These are phyloP conservation scores for Desmodesmus armatus DNA, from an alignment of 139 green algal species.

Conservation along the genomic window DNA sequence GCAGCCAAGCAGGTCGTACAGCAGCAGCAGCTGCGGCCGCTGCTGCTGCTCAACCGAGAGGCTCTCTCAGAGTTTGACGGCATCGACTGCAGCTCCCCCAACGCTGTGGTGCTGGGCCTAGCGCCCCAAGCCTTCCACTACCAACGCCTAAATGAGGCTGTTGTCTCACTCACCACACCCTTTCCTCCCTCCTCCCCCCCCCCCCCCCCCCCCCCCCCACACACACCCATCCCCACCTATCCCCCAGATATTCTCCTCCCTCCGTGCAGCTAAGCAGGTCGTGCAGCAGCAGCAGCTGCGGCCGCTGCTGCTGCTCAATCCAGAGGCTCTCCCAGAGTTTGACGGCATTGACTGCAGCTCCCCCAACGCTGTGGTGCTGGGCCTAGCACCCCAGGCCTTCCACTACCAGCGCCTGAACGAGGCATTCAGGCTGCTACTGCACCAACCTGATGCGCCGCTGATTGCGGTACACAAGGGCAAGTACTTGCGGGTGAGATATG, in stretches of 20 bases:
- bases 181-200: no score
- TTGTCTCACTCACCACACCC: background rate
- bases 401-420: constrained; percentile 48
- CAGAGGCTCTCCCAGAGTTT: constrained; percentile 54
- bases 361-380: constrained; percentile 48
- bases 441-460: constrained; percentile 38
- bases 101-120: constrained; percentile 4
- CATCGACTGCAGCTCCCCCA: constrained; percentile 20
- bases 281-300: constrained; percentile 25
- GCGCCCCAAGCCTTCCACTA: background rate
- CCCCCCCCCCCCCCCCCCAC: no score
- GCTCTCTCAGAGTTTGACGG: constrained; percentile 52
- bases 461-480: constrained; percentile 56
- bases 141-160: background rate
- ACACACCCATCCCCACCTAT: background rate
- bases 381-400: constrained; percentile 51
- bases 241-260: constrained; percentile 34
- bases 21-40: constrained; percentile 34
- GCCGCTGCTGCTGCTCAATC: constrained; percentile 57
- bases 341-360: constrained; percentile 16
- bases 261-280: constrained; percentile 10
- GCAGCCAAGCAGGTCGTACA: constrained; percentile 17
- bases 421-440: constrained; percentile 51
- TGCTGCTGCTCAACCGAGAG: constrained; percentile 56
- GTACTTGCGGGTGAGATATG: constrained; percentile 2